Evolutionary conservation across 352 stramenopile species (phyloP).

Genomic region (Pythium diclinum): DNA sequence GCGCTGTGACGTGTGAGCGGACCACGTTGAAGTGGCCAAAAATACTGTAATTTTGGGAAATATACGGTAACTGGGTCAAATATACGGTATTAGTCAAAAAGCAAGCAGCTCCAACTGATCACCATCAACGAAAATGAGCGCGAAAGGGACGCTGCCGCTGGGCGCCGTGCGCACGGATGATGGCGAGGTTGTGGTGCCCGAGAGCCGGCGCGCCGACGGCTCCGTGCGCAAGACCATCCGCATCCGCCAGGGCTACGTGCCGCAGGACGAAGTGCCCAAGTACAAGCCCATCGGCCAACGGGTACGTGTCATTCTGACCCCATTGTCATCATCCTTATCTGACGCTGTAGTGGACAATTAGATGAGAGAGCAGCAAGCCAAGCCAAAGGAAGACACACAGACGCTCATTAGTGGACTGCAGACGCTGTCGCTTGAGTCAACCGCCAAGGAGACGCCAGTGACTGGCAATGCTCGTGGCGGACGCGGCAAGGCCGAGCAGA

Average conservation of each 20-base stretch:
- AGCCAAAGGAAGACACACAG: slow-evolving; percentile 6
- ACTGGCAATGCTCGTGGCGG: background rate
- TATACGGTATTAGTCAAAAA: slow-evolving; percentile 12
- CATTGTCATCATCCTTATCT: background rate
- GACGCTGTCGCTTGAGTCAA: slow-evolving; percentile 31
- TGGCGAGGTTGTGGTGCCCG: slow-evolving; percentile 63
- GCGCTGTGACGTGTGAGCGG: slow-evolving; percentile 15
- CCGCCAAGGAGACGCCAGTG: background rate
- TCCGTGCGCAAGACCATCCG: slow-evolving; percentile 76
- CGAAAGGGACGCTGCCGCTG: slow-evolving; percentile 37
- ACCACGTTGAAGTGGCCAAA: slow-evolving; percentile 16
- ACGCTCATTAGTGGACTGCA: slow-evolving; percentile 23
- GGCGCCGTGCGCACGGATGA: slow-evolving; percentile 60
- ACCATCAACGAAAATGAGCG: slow-evolving; percentile 9
- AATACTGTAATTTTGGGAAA: slow-evolving; percentile 14
- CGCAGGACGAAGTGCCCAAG: slow-evolving; percentile 76
- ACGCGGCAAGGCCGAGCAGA: background rate
- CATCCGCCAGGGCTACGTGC: slow-evolving; percentile 77
- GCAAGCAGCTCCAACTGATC: background rate
- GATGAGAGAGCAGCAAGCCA: slow-evolving; percentile 15
- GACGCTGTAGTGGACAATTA: background rate
- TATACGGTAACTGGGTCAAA: slow-evolving; percentile 15
- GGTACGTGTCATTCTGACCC: slow-evolving; percentile 16
- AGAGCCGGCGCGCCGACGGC: slow-evolving; percentile 60
- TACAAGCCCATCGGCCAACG: slow-evolving; percentile 76